A percentile compares a stretch with the other conserved stretches of the same genome.
These are phyloP conservation scores for Excoecaria cochinchinensis DNA, from an alignment of 345 rosid species.

Conservation along the genomic window DNA sequence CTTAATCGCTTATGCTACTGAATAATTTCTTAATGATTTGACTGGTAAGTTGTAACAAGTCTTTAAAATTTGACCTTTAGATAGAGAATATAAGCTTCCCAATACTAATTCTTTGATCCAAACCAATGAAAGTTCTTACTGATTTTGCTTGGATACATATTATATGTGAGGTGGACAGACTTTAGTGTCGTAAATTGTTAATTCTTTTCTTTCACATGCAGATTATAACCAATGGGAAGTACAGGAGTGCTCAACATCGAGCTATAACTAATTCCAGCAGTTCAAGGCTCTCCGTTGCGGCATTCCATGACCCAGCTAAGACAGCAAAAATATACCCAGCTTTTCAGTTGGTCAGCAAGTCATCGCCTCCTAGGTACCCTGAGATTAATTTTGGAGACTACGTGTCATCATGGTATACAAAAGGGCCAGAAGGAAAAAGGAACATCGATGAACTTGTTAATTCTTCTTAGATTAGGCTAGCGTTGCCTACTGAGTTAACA, in stretches of 20 bases:
- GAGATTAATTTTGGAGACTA: slow-evolving; percentile 62
- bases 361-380: slow-evolving; percentile 43
- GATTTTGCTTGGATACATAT: background rate
- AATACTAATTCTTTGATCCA: too few species aligned
- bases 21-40: too few species aligned
- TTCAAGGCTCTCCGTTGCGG: slow-evolving; percentile 70
- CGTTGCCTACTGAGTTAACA: too few species aligned
- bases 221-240: slow-evolving; percentile 79
- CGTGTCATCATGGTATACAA: slow-evolving; percentile 74
- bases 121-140: too few species aligned
- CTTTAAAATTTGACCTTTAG: too few species aligned
- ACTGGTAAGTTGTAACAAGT: too few species aligned
- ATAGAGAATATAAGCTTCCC: too few species aligned
- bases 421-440: slow-evolving; percentile 79
- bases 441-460: slow-evolving; percentile 62
- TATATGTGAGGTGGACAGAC: background rate
- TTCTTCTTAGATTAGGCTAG: background rate
- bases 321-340: slow-evolving; percentile 55
- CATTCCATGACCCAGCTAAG: slow-evolving; percentile 90
- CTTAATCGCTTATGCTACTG: too few species aligned
- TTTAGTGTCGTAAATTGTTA: background rate
- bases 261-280: slow-evolving; percentile 61
- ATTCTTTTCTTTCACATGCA: slow-evolving; percentile 25
- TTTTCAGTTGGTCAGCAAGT: slow-evolving; percentile 39
- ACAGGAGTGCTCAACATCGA: slow-evolving; percentile 65